These are phyloP conservation scores for Brasenia schreberi DNA, from an alignment of 164 flowering plant genomes.

Conservation along the genomic window DNA sequence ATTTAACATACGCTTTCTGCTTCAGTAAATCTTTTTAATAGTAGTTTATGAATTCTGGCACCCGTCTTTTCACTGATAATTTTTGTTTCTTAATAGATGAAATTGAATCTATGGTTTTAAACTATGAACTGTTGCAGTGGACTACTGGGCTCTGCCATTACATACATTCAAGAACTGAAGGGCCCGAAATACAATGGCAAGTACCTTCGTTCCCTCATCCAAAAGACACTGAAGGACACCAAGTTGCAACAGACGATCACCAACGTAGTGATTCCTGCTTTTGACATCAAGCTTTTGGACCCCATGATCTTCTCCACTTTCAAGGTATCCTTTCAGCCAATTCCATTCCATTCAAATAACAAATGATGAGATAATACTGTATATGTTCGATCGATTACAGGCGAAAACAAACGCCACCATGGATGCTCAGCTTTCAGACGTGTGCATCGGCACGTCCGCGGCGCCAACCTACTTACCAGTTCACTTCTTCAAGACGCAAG, in stretches of 20 bases:
- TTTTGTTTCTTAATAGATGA: too few species aligned
- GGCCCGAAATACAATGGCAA: slow-evolving; percentile 37
- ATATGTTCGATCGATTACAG: not conserved
- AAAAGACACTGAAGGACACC: slow-evolving; percentile 10
- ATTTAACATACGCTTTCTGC: too few species aligned
- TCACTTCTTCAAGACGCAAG: slow-evolving; percentile 5
- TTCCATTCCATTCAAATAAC: too few species aligned
- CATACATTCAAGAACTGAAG: slow-evolving; percentile 1
- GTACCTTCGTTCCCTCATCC: slow-evolving; percentile 16
- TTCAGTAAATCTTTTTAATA: too few species aligned
- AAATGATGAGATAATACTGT: too few species aligned
- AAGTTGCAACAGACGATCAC: slow-evolving; percentile 27
- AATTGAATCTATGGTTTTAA: too few species aligned
- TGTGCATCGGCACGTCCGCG: slow-evolving; percentile 7
- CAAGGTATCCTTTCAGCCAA: slow-evolving; percentile 11
- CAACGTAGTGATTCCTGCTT: slow-evolving; percentile 30
- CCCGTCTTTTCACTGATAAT: too few species aligned
- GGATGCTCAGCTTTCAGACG: slow-evolving; percentile 4
- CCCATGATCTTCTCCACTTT: slow-evolving; percentile 28
- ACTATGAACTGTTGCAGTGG: too few species aligned
- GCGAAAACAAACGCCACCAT: slow-evolving; percentile 1
- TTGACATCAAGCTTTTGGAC: slow-evolving; percentile 34
- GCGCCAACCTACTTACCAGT: slow-evolving; percentile 9
- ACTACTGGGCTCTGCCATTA: not conserved
- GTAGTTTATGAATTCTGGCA: too few species aligned